phyloP scores from a whole-genome alignment of 345 rosid species.

The Noccaea caerulescens region DNA sequence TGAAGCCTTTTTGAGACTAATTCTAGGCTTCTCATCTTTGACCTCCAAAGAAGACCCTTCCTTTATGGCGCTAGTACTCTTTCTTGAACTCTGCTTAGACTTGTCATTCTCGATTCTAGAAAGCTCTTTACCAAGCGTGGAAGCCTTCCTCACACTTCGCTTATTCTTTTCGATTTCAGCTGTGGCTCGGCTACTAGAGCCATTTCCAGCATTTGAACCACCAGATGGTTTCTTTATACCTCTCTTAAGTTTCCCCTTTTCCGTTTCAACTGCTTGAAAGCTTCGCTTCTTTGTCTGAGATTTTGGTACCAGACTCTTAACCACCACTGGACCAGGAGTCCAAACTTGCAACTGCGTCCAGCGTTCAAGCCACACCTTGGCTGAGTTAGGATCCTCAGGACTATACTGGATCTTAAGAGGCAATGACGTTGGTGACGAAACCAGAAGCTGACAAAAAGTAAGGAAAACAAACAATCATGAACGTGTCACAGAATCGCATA shows the following conservation, averaged over 20 bases:
- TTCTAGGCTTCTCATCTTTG: slow-evolving; percentile 53
- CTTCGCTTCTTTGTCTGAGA: slow-evolving; percentile 46
- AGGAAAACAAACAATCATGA: slow-evolving; percentile 36
- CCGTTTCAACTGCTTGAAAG: slow-evolving; percentile 46
- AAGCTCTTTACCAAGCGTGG: slow-evolving; percentile 53
- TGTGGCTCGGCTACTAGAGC: slow-evolving; percentile 44
- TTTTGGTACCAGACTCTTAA: slow-evolving; percentile 45
- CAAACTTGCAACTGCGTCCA: slow-evolving; percentile 70
- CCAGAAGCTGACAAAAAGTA: slow-evolving; percentile 59
- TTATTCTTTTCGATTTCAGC: slow-evolving; percentile 56
- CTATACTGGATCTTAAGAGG: slow-evolving; percentile 61
- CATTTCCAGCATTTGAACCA: slow-evolving; percentile 45
- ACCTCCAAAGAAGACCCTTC: slow-evolving; percentile 52
- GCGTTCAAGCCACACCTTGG: slow-evolving; percentile 70
- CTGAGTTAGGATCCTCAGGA: slow-evolving; percentile 64
- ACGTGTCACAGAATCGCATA: background rate
- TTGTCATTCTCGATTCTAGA: slow-evolving; percentile 56
- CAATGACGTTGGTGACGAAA: slow-evolving; percentile 45
- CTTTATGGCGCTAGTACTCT: slow-evolving; percentile 48
- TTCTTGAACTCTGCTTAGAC: slow-evolving; percentile 56
- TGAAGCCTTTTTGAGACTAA: slow-evolving; percentile 48
- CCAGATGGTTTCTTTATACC: slow-evolving; percentile 52
- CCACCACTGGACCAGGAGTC: slow-evolving; percentile 51
- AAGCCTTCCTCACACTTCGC: slow-evolving; percentile 52
- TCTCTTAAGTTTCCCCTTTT: slow-evolving; percentile 53